Evolutionary conservation across 2,329 filamentous ascomycete species (phyloP).

Genomic region (Pyricularia grisea): DNA sequence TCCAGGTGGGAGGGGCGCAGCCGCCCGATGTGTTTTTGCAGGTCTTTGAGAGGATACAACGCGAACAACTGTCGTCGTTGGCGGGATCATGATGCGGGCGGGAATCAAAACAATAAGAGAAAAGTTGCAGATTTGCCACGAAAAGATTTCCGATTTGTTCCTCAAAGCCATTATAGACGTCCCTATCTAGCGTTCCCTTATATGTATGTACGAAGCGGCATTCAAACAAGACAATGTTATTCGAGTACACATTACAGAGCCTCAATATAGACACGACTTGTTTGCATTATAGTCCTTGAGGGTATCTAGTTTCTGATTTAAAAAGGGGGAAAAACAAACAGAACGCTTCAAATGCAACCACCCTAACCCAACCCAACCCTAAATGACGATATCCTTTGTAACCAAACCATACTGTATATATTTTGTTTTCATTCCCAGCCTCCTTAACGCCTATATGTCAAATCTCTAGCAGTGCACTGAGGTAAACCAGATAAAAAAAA

Average conservation of each 20-base stretch:
- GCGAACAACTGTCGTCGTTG: neutral
- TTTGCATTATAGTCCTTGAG: neutral
- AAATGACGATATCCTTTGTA: neutral
- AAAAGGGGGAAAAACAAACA: slow-evolving; percentile 6
- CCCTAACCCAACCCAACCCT: neutral
- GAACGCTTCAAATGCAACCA: neutral
- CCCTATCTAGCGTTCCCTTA: neutral
- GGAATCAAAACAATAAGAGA: too few relatives aligned
- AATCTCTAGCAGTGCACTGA: neutral
- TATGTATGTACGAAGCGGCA: neutral
- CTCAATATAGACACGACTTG: neutral
- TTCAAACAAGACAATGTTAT: neutral
- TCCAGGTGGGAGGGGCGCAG: slow-evolving; percentile 64
- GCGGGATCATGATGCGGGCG: slow-evolving; percentile 2
- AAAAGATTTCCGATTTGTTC: too few relatives aligned
- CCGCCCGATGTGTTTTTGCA: slow-evolving; percentile 54
- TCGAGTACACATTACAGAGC: neutral
- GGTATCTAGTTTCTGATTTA: neutral
- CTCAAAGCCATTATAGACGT: neutral
- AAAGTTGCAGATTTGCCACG: too few relatives aligned
- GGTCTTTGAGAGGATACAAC: slow-evolving; percentile 42
- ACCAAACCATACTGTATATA: neutral
- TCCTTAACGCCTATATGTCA: neutral
- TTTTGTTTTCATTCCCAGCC: neutral
- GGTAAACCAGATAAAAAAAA: slow-evolving; percentile 1